Evolutionary conservation across 768 basidiomycete genomes (phyloP).

Genomic region (Omphalotus guepiniiformis): DNA sequence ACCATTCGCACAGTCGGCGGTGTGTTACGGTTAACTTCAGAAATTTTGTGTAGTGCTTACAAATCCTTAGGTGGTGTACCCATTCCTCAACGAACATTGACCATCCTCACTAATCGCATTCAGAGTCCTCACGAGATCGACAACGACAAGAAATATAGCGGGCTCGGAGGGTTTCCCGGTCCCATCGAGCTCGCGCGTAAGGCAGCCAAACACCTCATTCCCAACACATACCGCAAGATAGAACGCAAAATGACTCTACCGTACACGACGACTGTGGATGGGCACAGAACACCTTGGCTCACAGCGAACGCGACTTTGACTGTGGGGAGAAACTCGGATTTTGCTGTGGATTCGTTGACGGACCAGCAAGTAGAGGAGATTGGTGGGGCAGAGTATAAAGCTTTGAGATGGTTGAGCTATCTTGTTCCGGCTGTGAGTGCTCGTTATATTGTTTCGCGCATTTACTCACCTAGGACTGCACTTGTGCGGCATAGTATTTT

Average conservation of each 20-base stretch:
- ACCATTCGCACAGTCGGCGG: not conserved
- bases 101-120: constrained; percentile 20
- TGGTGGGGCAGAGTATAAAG: constrained; percentile 73
- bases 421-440: constrained; percentile 40
- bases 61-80: constrained; percentile 16
- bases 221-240: constrained; percentile 39
- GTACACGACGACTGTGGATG: constrained; percentile 38
- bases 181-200: constrained; percentile 33
- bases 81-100: constrained; percentile 27
- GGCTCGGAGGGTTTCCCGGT: constrained; percentile 46
- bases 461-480: not conserved
- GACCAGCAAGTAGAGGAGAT: constrained; percentile 68
- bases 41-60: not conserved
- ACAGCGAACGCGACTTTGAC: constrained; percentile 33
- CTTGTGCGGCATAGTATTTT: constrained; percentile 55
- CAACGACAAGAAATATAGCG: constrained; percentile 30
- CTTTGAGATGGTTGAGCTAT: constrained; percentile 49
- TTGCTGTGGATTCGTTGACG: constrained; percentile 48
- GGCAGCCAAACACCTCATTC: constrained; percentile 36
- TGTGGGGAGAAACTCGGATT: constrained; percentile 58
- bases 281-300: constrained; percentile 31
- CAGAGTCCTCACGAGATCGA: constrained; percentile 13
- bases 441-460: not conserved
- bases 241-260: constrained; percentile 51
- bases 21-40: too few relatives aligned